phyloP scores from a whole-genome alignment of 1,139 yeast species.

The Geotrichum restrictum region DNA sequence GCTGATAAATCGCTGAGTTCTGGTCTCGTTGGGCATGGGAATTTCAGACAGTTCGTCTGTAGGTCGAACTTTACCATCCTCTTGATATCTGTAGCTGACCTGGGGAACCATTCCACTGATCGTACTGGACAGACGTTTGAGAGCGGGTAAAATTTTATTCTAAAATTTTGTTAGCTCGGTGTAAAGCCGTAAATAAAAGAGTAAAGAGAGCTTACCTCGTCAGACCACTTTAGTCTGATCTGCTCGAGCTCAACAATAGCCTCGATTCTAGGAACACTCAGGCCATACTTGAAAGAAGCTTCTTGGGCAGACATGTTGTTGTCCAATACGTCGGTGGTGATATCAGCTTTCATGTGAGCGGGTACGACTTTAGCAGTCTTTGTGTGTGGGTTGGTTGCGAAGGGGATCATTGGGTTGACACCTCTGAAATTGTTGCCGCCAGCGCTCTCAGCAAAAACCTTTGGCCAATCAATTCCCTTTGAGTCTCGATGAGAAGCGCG shows the following conservation, averaged over 20 bases:
- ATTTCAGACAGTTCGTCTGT: slow-evolving; percentile 64
- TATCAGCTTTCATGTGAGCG: slow-evolving; percentile 53
- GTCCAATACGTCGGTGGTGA: slow-evolving; percentile 52
- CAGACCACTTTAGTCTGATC: slow-evolving; percentile 59
- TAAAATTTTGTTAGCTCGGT: slow-evolving; percentile 14
- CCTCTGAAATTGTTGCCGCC: slow-evolving; percentile 9
- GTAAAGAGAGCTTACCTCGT: slow-evolving; percentile 55
- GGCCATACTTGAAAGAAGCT: slow-evolving; percentile 73
- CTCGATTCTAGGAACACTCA: slow-evolving; percentile 80
- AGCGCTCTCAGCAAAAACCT: slow-evolving; percentile 24
- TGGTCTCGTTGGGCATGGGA: slow-evolving; percentile 82
- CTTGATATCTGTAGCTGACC: slow-evolving; percentile 9
- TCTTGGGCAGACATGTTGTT: slow-evolving; percentile 61
- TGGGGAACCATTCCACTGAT: slow-evolving; percentile 78
- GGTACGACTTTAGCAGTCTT: slow-evolving; percentile 62
- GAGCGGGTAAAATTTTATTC: slow-evolving; percentile 38
- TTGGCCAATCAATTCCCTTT: slow-evolving; percentile 26
- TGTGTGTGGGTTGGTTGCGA: slow-evolving; percentile 69
- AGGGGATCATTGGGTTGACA: slow-evolving; percentile 51
- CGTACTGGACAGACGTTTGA: slow-evolving; percentile 52
- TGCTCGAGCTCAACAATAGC: slow-evolving; percentile 68
- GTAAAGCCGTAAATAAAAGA: slow-evolving; percentile 27
- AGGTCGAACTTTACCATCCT: slow-evolving; percentile 20
- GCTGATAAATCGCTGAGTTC: slow-evolving; percentile 77
- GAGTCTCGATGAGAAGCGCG: slow-evolving; percentile 32